phyloP scores from a whole-genome alignment of 225 moss, liverwort and hornwort genomes.

The Neckera pumila region DNA sequence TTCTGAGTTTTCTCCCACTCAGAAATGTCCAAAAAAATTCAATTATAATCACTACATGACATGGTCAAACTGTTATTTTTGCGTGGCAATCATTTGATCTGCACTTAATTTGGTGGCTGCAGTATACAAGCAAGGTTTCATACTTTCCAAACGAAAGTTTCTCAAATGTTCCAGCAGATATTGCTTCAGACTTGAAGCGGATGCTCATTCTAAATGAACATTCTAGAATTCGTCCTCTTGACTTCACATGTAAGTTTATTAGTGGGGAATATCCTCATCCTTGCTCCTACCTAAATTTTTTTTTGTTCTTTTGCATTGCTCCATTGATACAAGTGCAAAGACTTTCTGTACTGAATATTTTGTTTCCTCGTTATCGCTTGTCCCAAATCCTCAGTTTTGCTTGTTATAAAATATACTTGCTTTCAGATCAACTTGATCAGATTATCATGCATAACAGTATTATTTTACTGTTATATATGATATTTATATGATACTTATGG shows the following conservation, averaged over 20 bases:
- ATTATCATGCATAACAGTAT: neutral
- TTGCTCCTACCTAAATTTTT: neutral
- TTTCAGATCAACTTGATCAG: neutral
- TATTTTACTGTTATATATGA: too few species aligned
- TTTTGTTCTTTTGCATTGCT: neutral
- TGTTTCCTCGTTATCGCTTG: neutral
- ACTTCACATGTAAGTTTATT: conserved; percentile 48
- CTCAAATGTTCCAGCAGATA: conserved; percentile 56
- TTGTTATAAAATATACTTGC: neutral
- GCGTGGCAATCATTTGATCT: neutral
- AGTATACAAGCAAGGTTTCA: conserved; percentile 80
- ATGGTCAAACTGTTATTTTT: neutral
- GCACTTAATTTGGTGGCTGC: conserved; percentile 7
- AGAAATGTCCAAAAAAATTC: neutral
- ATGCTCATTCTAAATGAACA: conserved; percentile 81
- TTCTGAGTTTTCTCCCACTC: neutral
- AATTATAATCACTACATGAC: neutral
- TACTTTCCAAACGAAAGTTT: conserved; percentile 79
- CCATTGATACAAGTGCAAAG: neutral
- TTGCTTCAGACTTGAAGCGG: conserved; percentile 63
- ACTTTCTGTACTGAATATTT: neutral
- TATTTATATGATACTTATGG: neutral
- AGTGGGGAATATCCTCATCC: neutral
- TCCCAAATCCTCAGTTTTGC: neutral
- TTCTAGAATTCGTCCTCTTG: conserved; percentile 71